phyloP scores from a whole-genome alignment of 768 basidiomycete genomes.

The Podaxis rugospora region DNA sequence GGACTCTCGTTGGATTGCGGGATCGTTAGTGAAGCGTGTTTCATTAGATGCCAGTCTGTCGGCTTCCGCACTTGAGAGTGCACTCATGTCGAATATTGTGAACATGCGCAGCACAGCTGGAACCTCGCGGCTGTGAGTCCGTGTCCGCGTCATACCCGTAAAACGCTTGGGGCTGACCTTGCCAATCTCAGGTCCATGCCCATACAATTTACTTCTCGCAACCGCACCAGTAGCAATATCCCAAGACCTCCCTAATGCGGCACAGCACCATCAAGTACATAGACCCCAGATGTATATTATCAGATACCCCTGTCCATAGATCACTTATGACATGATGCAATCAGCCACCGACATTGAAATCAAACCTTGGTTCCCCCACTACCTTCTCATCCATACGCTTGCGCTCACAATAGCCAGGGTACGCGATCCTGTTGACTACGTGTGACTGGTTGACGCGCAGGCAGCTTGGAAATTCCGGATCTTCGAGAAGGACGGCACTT shows the following conservation, averaged over 20 bases:
- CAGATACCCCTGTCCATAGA: not conserved
- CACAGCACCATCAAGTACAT: not conserved
- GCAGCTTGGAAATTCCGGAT: not conserved
- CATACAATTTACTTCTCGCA: slow-evolving; percentile 8
- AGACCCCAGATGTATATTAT: not conserved
- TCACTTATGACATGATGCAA: not conserved
- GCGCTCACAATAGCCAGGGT: not conserved
- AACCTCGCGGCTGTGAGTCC: slow-evolving; percentile 59
- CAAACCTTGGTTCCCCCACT: not conserved
- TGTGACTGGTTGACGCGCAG: not conserved
- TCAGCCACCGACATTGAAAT: slow-evolving; percentile 2
- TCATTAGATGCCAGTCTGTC: slow-evolving; percentile 66
- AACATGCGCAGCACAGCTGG: slow-evolving; percentile 32
- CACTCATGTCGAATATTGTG: slow-evolving; percentile 67
- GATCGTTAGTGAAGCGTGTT: not conserved
- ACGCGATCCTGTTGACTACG: not conserved
- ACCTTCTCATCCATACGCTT: not conserved
- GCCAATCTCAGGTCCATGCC: slow-evolving; percentile 4
- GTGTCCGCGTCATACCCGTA: not conserved
- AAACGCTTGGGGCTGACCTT: not conserved
- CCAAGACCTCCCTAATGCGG: not conserved
- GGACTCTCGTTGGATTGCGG: not conserved
- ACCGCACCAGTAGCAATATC: not conserved
- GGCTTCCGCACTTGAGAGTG: slow-evolving; percentile 76
- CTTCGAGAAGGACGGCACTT: not conserved